Base-by-base conservation (phyloP, 2,329 filamentous ascomycete species). In the Fusarium sacchari region DNA sequence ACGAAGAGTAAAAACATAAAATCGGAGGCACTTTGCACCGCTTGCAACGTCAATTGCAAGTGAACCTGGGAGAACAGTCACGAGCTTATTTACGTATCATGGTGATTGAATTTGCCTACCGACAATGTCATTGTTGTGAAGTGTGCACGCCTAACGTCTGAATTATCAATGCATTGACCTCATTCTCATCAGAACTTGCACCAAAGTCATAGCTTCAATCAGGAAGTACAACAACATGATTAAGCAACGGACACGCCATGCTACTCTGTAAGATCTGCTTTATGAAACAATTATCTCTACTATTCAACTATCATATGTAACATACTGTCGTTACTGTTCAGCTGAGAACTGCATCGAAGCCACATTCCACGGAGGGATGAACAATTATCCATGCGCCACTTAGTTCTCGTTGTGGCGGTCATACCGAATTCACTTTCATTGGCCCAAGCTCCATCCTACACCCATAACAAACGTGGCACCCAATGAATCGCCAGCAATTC, bases 201-300 rank as follows among this genome's bases (percentile, higher is more conserved):
- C 30, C 30, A 11, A 30, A 30, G 30, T 14, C 30, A 14, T 12
- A 32, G 12, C 12, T 32, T 32, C 30, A 32, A 14, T 32, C 12
- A 32, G 30, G 12, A 14, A 32, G 12, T 32, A 32, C 30, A 32
- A 32, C 13, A 20, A 14, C 6, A 10, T 14, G 4, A 22, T 9
- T 2, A 0, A 30, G 11, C 9, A 22, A 17, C 13, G 5, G 1
- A 7, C 3, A 28, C 5, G 20, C 9, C 15, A 22, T 28, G 4
- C 1, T 28, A 15, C 20, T 11, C 9, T 30, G 17, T 14, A 14
- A 32, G 1, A 32, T 32, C 30, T 32, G 12, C 5, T 32, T 32
- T 32, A 32, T 14, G 14, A 32, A 32, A 1, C 12, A 32, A 14
- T 6, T 2, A 32, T 6, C 28, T 28, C 28, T 28, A 28, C n/a